Conservation (phyloP, 768 basidiomycete genomes). For the Mrakia gelida region DNA sequence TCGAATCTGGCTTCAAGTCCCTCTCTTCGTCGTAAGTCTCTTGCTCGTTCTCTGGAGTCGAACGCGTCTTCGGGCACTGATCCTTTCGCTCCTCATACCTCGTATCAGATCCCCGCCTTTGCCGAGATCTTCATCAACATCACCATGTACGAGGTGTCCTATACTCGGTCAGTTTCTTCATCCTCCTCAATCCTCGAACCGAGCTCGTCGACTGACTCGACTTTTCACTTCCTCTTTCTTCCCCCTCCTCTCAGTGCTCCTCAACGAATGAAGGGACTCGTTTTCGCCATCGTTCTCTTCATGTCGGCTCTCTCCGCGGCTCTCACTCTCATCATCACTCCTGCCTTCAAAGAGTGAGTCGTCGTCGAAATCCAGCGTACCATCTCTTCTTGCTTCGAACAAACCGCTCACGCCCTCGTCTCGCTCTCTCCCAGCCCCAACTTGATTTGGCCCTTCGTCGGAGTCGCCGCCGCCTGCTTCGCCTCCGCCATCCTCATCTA, state of each 20-base stretch:
- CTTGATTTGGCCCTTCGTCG: conserved; percentile 39
- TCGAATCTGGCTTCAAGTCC: conserved; percentile 41
- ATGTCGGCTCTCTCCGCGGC: conserved; percentile 40
- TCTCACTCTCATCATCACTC: conserved; percentile 38
- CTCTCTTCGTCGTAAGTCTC: conserved; percentile 34
- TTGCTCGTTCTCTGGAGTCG: background rate
- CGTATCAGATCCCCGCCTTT: conserved; percentile 36
- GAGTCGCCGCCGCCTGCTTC: conserved; percentile 4
- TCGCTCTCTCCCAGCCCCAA: conserved; percentile 36
- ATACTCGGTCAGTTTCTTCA: conserved; percentile 36
- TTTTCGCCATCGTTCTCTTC: conserved; percentile 41
- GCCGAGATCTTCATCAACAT: conserved; percentile 44
- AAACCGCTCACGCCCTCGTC: background rate
- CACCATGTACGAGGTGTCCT: conserved; percentile 44
- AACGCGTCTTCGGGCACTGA: background rate
- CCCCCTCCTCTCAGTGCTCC: background rate
- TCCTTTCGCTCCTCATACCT: background rate
- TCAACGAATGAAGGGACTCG: conserved; percentile 38
- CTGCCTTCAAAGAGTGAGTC: conserved; percentile 4
- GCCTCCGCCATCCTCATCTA: conserved; percentile 8
- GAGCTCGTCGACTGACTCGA: background rate
- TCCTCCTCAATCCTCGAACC: background rate
- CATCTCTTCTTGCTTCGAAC: background rate
- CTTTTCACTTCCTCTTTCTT: background rate
- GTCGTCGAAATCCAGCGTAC: background rate